Base-by-base conservation (phyloP, 2,329 filamentous ascomycete species). In the Diaporthe sp. region DNA sequence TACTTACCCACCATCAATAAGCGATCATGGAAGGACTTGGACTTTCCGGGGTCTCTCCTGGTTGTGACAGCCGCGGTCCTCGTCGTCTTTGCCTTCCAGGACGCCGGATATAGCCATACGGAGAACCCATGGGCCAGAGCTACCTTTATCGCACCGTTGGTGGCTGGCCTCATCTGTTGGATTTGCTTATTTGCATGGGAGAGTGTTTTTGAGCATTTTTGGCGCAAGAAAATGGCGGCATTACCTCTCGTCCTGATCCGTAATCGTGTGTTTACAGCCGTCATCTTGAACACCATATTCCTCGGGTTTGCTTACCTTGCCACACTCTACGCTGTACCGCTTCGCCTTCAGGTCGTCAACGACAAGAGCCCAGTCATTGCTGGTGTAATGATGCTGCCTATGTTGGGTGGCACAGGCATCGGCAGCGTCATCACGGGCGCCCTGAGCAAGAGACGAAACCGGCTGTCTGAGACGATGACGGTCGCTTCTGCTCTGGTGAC, bases 71-170 rank as follows among this genome's bases (percentile, higher is more conserved):
- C 89, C 1, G 87, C 90, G 0, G 87, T 90, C 0, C 84, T 92
- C 3, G 84, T 91, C 6, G 88, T 91, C 0, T 91, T 91, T 78
- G 84, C 90, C 2, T 91, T 92, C 74, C 90, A 92, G 78, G 87
- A 87, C 77, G 86, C 86, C 4, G 87, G 87, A 1, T 77, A 82
- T 3, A 75, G 37, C 9, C 46, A 65, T 2, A n/a, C 22, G 10
- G 60, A 77, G 0, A 76, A 83, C n/a, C 79, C 82, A 53, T 92
- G 89, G 89, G 76, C 76, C 7, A 78, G 80, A 10, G 81, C 83
- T 10, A 73, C 84, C 22, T 88, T 89, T 77, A 79, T 88, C 28
- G 85, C 81, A 2, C 86, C 87, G 1, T 78, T 89, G 4, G 72
- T 84, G 8, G 31, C 83, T 2, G 86, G 87, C 7, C 49, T 83